Base-by-base conservation (phyloP, 164 flowering plant species). In the Chloranthus sessilifolius region DNA sequence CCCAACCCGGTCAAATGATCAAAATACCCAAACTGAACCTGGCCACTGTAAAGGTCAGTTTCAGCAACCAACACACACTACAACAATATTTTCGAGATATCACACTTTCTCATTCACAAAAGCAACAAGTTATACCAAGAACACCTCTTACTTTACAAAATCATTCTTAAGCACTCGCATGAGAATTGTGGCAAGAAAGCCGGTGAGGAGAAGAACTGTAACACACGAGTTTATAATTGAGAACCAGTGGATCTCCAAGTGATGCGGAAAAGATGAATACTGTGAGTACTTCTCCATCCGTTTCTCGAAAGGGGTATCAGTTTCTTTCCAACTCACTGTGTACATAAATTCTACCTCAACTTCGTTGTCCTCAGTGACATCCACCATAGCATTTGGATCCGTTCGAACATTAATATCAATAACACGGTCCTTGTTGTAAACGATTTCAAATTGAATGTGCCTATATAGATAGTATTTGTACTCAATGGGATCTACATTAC, bases 91-190 rank as follows among this genome's bases (percentile, higher is more conserved):
- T n/a, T n/a, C n/a, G n/a, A n/a, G n/a, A n/a, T n/a, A n/a, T n/a
- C n/a, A n/a, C n/a, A n/a, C n/a, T n/a, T n/a, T n/a, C n/a, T n/a
- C n/a, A n/a, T n/a, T n/a, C n/a, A n/a, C n/a, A n/a, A n/a, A n/a
- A n/a, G n/a, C n/a, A n/a, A n/a, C n/a, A n/a, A n/a, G n/a, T n/a
- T n/a, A n/a, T n/a, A n/a, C n/a, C n/a, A n/a, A 12, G 11, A 37
- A 7, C 2, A 17, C 2, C 19, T 30, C 70, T 61, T 62, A 70
- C 75, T 70, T 66, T 21, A 70, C 65, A 30, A 70, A 70, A 53
- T 70, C 71, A 26, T 70, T 70, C 62, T 70, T 70, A 30, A 70
- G 71, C 44, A 70, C 74, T 17, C 74, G 61, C 74, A 70, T 70
- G 41, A 70, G 65, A 66, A 70, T 70, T 8, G 71, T 70, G 24